Conservation (phyloP, 129 eudicot species). For the Ambrosia artemisiifolia region DNA sequence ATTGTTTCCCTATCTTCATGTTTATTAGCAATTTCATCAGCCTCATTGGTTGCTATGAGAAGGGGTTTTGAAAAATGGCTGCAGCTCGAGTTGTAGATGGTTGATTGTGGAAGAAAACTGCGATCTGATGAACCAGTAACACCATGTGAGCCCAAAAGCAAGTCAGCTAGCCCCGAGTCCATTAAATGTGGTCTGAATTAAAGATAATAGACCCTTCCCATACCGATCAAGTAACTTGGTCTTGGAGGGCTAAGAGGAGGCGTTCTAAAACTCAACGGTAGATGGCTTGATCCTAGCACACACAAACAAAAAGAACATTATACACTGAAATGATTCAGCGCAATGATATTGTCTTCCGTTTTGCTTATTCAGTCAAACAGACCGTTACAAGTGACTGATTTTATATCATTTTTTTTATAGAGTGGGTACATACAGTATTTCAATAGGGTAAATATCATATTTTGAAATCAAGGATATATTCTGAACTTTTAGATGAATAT, state of each 20-base stretch:
- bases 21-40: slow-evolving; percentile 59
- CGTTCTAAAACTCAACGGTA: slow-evolving; percentile 76
- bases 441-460: neutral
- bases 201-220: slow-evolving; percentile 85
- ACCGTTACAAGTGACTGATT: neutral
- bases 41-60: slow-evolving; percentile 70
- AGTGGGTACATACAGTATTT: neutral
- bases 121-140: slow-evolving; percentile 64
- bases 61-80: slow-evolving; percentile 96
- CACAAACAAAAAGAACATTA: neutral
- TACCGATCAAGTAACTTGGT: slow-evolving; percentile 67
- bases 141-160: slow-evolving; percentile 71
- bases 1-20: slow-evolving; percentile 74
- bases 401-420: neutral
- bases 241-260: slow-evolving; percentile 99
- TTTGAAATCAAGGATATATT: neutral
- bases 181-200: slow-evolving; percentile 87
- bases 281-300: slow-evolving; percentile 48
- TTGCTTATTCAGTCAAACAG: neutral
- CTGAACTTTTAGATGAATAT: neutral
- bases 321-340: neutral
- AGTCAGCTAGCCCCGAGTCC: slow-evolving; percentile 95
- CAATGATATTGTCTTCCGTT: neutral
- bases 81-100: slow-evolving; percentile 95
- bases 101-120: slow-evolving; percentile 86